Evolutionary conservation across 306 rosid species (phyloP).

Genomic region (Prunus salicina): DNA sequence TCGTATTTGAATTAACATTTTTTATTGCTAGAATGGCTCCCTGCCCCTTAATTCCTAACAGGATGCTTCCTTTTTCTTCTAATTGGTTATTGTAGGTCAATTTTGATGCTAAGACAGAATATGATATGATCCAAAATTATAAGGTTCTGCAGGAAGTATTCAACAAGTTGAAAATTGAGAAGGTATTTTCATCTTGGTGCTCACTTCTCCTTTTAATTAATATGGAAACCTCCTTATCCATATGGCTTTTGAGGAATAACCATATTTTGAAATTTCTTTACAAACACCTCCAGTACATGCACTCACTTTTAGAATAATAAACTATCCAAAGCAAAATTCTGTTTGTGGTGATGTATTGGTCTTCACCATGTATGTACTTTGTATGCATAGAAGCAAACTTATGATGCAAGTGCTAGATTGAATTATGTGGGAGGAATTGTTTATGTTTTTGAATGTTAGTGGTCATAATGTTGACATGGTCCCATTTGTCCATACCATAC

Average conservation of each 20-base stretch:
- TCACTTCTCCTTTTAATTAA: background rate
- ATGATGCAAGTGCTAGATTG: background rate
- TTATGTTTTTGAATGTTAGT: background rate
- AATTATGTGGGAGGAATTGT: background rate
- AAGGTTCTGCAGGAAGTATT: constrained; percentile 90
- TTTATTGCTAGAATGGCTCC: constrained; percentile 14
- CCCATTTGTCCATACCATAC: background rate
- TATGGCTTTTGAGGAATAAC: background rate
- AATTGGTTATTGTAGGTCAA: constrained; percentile 58
- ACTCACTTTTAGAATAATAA: background rate
- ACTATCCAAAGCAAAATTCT: background rate
- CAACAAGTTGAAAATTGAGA: constrained; percentile 80
- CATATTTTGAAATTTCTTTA: background rate
- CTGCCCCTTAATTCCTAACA: background rate
- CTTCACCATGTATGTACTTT: background rate
- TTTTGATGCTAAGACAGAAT: constrained; percentile 86
- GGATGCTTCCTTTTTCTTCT: constrained; percentile 1
- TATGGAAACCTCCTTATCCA: background rate
- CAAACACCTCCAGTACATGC: background rate
- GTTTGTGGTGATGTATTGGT: background rate
- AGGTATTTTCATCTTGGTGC: constrained; percentile 41
- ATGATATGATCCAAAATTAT: constrained; percentile 96
- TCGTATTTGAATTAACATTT: background rate
- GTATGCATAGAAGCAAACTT: background rate
- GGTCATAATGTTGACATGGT: background rate